A percentile compares a stretch with the other conserved stretches of the same genome.
Evolutionary conservation across 2,329 filamentous ascomycete species (phyloP).

Genomic region (Cladosporium colombiae): DNA sequence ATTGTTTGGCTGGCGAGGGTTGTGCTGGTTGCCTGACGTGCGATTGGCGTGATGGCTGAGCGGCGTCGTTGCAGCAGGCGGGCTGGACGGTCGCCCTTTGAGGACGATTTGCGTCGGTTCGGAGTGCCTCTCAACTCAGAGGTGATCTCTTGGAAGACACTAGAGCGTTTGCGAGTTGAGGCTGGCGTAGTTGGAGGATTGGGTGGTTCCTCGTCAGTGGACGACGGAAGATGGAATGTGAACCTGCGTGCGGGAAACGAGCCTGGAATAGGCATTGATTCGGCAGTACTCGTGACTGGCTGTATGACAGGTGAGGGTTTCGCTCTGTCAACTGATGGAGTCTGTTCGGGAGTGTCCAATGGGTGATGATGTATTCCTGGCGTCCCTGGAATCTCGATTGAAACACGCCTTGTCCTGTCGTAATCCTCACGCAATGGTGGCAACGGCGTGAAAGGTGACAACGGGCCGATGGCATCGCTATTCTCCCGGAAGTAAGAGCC

Average conservation of each 20-base stretch:
- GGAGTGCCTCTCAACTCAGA: not conserved
- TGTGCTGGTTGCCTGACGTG: not conserved
- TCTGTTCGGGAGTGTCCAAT: not conserved
- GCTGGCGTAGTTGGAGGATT: not conserved
- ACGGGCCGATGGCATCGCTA: not conserved
- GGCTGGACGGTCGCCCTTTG: not conserved
- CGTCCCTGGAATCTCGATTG: slow-evolving; percentile 16
- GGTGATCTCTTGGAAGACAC: slow-evolving; percentile 1
- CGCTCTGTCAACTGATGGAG: not conserved
- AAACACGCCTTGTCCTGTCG: slow-evolving; percentile 17
- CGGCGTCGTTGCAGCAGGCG: not conserved
- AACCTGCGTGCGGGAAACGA: slow-evolving; percentile 1
- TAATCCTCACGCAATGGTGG: slow-evolving; percentile 20
- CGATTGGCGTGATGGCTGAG: slow-evolving; percentile 13
- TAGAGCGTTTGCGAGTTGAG: slow-evolving; percentile 4
- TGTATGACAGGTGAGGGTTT: not conserved
- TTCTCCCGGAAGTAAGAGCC: not conserved
- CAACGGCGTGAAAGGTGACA: slow-evolving; percentile 14
- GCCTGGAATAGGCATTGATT: not conserved
- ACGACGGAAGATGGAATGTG: not conserved
- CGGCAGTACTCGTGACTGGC: not conserved
- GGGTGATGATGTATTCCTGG: slow-evolving; percentile 16
- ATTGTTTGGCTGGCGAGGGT: not conserved
- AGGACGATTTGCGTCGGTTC: not conserved
- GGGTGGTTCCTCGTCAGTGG: not conserved